phyloP scores from a whole-genome alignment of 441 rosid genomes.

The Euphorbia celastroides region DNA sequence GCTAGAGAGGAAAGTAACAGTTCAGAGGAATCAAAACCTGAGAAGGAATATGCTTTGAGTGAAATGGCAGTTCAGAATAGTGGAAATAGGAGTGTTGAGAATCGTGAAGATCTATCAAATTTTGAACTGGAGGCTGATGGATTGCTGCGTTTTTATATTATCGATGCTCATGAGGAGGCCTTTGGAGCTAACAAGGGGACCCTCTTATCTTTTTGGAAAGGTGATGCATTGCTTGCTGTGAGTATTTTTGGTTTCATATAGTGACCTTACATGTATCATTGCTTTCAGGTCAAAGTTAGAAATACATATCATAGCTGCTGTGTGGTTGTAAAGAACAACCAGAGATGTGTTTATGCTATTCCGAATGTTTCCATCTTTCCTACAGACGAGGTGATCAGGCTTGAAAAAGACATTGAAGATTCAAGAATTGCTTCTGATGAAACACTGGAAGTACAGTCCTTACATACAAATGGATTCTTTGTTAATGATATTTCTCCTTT shows the following conservation, averaged over 20 bases:
- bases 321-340: conserved; percentile 70
- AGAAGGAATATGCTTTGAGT: conserved; percentile 59
- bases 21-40: conserved; percentile 31
- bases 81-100: conserved; percentile 28
- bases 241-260: too few species aligned
- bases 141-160: conserved; percentile 61
- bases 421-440: conserved; percentile 53
- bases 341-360: conserved; percentile 87
- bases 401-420: conserved; percentile 72
- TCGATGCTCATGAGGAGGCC: conserved; percentile 85
- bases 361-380: conserved; percentile 61
- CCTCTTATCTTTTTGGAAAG: conserved; percentile 86
- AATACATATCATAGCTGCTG: conserved; percentile 77
- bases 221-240: conserved; percentile 29
- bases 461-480: not conserved
- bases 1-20: conserved; percentile 17
- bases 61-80: conserved; percentile 57
- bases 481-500: not conserved
- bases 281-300: conserved; percentile 76
- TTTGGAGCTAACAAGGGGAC: conserved; percentile 79
- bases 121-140: conserved; percentile 73
- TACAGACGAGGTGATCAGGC: conserved; percentile 49
- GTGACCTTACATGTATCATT: conserved; percentile 8
- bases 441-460: conserved; percentile 55
- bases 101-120: conserved; percentile 39